Evolutionary conservation across 495 filamentous ascomycete genomes (phyloP).

Genomic region (Penicillium steckii): DNA sequence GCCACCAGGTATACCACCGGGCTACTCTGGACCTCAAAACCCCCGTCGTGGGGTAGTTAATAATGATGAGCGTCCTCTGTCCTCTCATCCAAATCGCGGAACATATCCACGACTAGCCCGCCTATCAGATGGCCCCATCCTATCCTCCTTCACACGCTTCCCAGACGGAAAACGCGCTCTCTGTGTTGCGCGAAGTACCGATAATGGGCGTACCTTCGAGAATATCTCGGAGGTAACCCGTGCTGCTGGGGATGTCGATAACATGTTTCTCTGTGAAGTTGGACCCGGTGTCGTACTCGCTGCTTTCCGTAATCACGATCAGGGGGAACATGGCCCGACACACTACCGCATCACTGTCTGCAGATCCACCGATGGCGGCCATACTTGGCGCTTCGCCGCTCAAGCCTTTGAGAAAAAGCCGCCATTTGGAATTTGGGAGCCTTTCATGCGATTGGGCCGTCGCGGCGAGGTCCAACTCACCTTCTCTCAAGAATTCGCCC

Average conservation of each 20-base stretch:
- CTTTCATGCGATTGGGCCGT: conserved; percentile 52
- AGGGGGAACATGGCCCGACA: conserved; percentile 32
- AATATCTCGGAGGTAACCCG: conserved; percentile 39
- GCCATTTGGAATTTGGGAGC: conserved; percentile 59
- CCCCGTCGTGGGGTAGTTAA: conserved; percentile 28
- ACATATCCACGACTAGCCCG: conserved; percentile 41
- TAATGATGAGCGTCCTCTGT: conserved; percentile 39
- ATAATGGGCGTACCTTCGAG: conserved; percentile 35
- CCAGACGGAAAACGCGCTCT: conserved; percentile 30
- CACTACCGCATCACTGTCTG: conserved; percentile 63
- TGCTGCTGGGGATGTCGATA: conserved; percentile 53
- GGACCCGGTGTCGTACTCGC: conserved; percentile 49
- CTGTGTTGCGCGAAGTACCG: conserved; percentile 34
- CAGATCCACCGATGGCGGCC: conserved; percentile 52
- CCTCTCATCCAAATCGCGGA: conserved; percentile 40
- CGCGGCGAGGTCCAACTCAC: conserved; percentile 55
- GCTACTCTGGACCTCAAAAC: neutral
- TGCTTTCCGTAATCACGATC: conserved; percentile 62
- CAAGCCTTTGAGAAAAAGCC: conserved; percentile 46
- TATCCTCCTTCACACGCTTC: conserved; percentile 41
- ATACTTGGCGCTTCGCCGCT: conserved; percentile 52
- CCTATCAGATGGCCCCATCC: conserved; percentile 38
- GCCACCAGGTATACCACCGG: conserved; percentile 1
- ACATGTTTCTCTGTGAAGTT: conserved; percentile 55
- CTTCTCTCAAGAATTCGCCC: conserved; percentile 55